A percentile compares a stretch with the other conserved stretches of the same genome.
These are phyloP conservation scores for Epichloe typhina DNA, from an alignment of 2,329 filamentous ascomycete genomes.

Conservation along the genomic window DNA sequence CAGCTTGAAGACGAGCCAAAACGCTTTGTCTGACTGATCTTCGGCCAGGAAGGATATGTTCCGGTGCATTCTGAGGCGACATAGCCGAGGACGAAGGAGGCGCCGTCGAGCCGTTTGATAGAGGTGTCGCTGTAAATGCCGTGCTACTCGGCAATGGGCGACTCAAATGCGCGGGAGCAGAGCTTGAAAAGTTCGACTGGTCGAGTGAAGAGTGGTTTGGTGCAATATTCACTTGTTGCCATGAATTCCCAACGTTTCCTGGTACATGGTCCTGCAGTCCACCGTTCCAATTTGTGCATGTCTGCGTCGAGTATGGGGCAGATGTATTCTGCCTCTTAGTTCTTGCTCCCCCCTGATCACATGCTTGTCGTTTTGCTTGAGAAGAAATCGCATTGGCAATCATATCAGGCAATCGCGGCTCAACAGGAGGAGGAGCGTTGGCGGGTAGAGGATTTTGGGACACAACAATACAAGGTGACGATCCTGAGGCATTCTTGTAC, in stretches of 20 bases:
- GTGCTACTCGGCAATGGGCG: neutral
- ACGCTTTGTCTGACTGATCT: conserved; percentile 4
- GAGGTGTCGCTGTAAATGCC: neutral
- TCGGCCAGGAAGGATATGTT: neutral
- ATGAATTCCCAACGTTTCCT: neutral
- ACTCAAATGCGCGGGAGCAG: neutral
- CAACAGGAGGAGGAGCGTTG: conserved; percentile 6
- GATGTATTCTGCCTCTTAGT: neutral
- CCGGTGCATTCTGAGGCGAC: neutral
- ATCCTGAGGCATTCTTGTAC: conserved; percentile 12
- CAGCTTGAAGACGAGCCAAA: conserved; percentile 2
- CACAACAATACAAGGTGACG: conserved; percentile 16
- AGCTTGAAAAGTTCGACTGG: neutral
- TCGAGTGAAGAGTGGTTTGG: neutral
- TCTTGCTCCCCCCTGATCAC: neutral
- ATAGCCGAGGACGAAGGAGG: neutral
- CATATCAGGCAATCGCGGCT: conserved; percentile 1
- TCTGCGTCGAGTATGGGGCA: neutral
- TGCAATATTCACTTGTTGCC: too few species aligned
- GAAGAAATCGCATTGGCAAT: neutral
- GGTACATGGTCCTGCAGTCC: neutral
- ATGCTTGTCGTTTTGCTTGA: neutral
- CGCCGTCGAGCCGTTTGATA: neutral
- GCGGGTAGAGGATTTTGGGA: conserved; percentile 13
- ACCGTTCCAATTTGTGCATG: neutral